Base-by-base conservation (phyloP, 805 yeast genomes). In the Hanseniaspora vineae region DNA sequence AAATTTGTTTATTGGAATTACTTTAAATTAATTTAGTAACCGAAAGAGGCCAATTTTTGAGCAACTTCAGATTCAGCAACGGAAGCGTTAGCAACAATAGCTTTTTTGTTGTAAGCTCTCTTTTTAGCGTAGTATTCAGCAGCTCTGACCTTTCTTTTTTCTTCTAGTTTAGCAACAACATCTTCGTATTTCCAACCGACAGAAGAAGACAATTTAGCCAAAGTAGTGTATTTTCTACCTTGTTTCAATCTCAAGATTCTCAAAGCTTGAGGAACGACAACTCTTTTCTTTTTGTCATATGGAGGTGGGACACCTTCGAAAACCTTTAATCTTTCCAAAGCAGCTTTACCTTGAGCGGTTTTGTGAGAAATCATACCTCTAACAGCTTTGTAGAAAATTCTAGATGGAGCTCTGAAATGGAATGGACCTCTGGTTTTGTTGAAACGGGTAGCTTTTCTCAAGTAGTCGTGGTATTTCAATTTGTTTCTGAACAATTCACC, bases 341-440 rank as follows among this genome's bases (percentile, higher is more conserved):
- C 99, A 70, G 97, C 97, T 80, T 86, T 84, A 76, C 99, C 99
- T 77, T 97, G 92, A 65, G 97, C 92, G 63, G 98, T 92, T 88
- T 92, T 92, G 89, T 92, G 97, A 71, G 96, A 78, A 67, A 92
- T 77, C 99, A 92, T 92, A 78, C 99, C 99, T 72, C 96, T 85
- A 72, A 92, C 75, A 68, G 99, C 97, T 84, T 92, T 92, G 94
- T 89, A 89, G 77, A 92, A 88, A 76, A 92, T 90, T 78, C 97
- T 88, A 57, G 97, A 89, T 74, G 99, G 99, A 57, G 99, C 99
- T 78, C 97, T 92, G 96, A 92, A 92, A 75, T 92, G 99, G 97
- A 90, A 92, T 69, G 97, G 97, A 79, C 98, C 99, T 73, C 88
- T 84, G 68, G 80, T 83, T 79, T 88, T 88, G 95, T 92, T 92